Evolutionary conservation across 106 monocot genomes (phyloP).

Genomic region (Chionographis japonica): DNA sequence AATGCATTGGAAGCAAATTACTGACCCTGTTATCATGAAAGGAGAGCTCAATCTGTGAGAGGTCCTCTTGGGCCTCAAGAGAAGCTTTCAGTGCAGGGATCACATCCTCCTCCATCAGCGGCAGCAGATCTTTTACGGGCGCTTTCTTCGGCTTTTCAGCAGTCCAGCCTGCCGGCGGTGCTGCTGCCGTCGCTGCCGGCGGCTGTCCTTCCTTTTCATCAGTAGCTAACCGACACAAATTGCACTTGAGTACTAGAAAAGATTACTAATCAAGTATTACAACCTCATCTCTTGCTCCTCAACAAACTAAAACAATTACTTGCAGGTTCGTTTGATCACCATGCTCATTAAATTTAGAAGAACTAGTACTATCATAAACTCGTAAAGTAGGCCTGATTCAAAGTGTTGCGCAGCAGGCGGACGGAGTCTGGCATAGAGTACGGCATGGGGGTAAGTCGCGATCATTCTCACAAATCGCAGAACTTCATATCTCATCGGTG

Average conservation of each 20-base stretch:
- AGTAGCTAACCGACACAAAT: slow-evolving; percentile 15
- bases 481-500: too few species aligned
- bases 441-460: too few species aligned
- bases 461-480: too few species aligned
- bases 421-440: too few species aligned
- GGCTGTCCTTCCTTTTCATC: slow-evolving; percentile 26
- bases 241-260: not conserved
- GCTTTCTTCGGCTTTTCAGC: slow-evolving; percentile 44
- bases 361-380: too few species aligned
- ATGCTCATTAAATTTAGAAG: too few species aligned
- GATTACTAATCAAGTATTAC: not conserved
- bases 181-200: slow-evolving; percentile 2
- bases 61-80: slow-evolving; percentile 46
- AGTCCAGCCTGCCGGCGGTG: slow-evolving; percentile 9
- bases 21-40: slow-evolving; percentile 52
- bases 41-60: slow-evolving; percentile 52
- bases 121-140: slow-evolving; percentile 34
- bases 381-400: too few species aligned
- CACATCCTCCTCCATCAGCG: slow-evolving; percentile 62
- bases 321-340: too few species aligned
- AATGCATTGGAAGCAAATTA: not conserved
- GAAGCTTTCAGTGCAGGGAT: slow-evolving; percentile 50
- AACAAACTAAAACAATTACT: not conserved
- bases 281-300: not conserved
- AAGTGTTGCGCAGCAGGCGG: too few species aligned